Base-by-base conservation (phyloP, 768 basidiomycete species). In the Ramaria rubella region DNA sequence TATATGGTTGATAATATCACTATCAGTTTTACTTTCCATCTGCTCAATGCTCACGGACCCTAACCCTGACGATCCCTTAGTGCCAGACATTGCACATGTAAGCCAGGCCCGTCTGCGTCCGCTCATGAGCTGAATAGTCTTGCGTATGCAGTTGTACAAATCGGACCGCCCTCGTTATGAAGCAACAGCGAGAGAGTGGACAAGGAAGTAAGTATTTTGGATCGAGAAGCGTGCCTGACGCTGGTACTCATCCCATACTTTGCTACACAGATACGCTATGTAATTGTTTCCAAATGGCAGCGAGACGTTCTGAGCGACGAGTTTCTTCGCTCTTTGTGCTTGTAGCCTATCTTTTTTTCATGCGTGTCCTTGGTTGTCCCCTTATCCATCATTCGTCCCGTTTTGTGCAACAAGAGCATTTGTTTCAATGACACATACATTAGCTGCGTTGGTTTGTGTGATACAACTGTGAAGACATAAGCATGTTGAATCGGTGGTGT, bases 21-120 rank as follows among this genome's bases (percentile, higher is more conserved):
- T 43, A 29, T 8, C 61, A 97, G 95, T 99, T 38, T 72, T 99
- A 29, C 81, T 98, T 65, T 96, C 94, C 68, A 97, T 99, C 71
- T 98, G 95, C 70, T 99, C 96, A 65, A 94, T 98, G 92, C 75
- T 99, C 67, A 99, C 95, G 49, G 96, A 99, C 71, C 96, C 96
- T 61, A 99, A 98, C 75, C 95, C 95, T 55, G 96, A 99, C 72
- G 96, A 99, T 68, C 96, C 96, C 3, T 78, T 98, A 72, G 95
- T 98, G 49, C 96, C 96, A 53, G 96, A 99, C 68, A 97, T 98
- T 62, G 96, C 96, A 55, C 92, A 95, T 73, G 73, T 72, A 55
- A 64, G 70, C 66, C 19, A 17, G 30, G n/a, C 34, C n/a, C 26
- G 51, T 21, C 15, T 19, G 24, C 8, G 31, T 29, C 14, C 14